Evolutionary conservation across 2,329 filamentous ascomycete genomes (phyloP).

Genomic region (Aspergillus candidus): DNA sequence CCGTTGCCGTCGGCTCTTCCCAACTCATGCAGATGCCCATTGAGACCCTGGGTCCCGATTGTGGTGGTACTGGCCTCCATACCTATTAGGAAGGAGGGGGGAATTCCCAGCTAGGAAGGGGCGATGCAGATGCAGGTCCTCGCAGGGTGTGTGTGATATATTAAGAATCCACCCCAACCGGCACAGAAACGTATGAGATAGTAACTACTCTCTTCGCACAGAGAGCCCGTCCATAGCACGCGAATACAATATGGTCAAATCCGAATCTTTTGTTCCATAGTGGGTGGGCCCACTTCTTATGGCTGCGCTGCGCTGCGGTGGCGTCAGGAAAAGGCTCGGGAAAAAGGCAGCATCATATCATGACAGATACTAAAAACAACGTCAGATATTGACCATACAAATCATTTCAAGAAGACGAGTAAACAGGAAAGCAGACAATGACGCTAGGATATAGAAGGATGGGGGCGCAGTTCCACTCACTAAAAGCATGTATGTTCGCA

Average conservation of each 20-base stretch:
- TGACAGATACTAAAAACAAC: slow-evolving; percentile 5
- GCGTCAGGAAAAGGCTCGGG: slow-evolving; percentile 11
- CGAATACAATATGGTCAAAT: slow-evolving; percentile 16
- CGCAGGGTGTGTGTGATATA: too few species aligned
- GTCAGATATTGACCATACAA: slow-evolving; percentile 1
- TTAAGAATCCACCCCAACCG: background rate
- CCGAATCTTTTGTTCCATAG: slow-evolving; percentile 18
- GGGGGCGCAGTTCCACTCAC: too few species aligned
- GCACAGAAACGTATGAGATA: background rate
- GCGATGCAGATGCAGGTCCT: too few species aligned
- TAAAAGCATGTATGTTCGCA: too few species aligned
- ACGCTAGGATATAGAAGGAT: too few species aligned
- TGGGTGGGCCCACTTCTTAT: slow-evolving; percentile 20
- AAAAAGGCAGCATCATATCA: slow-evolving; percentile 4
- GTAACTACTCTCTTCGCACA: slow-evolving; percentile 1
- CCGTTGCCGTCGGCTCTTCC: too few species aligned
- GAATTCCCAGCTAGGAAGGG: background rate
- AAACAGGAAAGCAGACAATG: too few species aligned
- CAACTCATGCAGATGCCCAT: slow-evolving; percentile 4
- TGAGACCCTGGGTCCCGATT: slow-evolving; percentile 13
- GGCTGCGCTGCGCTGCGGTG: slow-evolving; percentile 12
- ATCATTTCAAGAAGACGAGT: too few species aligned
- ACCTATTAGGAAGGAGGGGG: slow-evolving; percentile 8
- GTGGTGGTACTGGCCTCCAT: slow-evolving; percentile 23
- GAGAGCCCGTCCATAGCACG: slow-evolving; percentile 7